Conservation (phyloP, 2,329 filamentous ascomycete genomes). For the Fragosphaeria purpurea region DNA sequence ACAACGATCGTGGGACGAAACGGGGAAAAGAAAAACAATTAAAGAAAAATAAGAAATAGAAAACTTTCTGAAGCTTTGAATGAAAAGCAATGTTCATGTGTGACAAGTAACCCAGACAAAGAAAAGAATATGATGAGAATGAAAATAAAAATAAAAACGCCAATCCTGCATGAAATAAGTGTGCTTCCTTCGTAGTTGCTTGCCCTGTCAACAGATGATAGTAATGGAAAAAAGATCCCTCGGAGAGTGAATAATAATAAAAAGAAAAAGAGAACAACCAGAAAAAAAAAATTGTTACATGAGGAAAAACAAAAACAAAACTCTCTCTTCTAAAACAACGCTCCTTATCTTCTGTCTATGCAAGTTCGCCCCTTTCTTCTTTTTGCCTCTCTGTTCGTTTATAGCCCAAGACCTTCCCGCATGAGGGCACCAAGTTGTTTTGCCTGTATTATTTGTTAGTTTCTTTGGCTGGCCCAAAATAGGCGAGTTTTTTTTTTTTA, state of each 20-base stretch:
- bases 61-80: too few species aligned
- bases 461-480: not conserved
- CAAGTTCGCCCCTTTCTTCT: not conserved
- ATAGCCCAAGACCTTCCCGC: conserved; percentile 22
- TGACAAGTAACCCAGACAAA: too few species aligned
- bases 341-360: not conserved
- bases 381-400: not conserved
- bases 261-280: not conserved
- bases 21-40: too few species aligned
- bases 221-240: not conserved
- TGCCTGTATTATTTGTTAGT: conserved; percentile 21
- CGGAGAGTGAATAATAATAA: not conserved
- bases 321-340: not conserved
- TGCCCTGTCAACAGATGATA: not conserved
- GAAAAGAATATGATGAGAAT: not conserved
- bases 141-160: not conserved
- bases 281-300: not conserved
- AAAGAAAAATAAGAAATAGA: not conserved
- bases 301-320: not conserved
- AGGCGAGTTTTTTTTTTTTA: not conserved
- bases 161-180: not conserved
- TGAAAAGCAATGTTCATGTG: too few species aligned
- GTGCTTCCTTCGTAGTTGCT: too few species aligned
- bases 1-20: too few species aligned
- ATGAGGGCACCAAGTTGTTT: conserved; percentile 26